Base-by-base conservation (phyloP, 2,329 filamentous ascomycete genomes). In the Hypoxylon sp. region DNA sequence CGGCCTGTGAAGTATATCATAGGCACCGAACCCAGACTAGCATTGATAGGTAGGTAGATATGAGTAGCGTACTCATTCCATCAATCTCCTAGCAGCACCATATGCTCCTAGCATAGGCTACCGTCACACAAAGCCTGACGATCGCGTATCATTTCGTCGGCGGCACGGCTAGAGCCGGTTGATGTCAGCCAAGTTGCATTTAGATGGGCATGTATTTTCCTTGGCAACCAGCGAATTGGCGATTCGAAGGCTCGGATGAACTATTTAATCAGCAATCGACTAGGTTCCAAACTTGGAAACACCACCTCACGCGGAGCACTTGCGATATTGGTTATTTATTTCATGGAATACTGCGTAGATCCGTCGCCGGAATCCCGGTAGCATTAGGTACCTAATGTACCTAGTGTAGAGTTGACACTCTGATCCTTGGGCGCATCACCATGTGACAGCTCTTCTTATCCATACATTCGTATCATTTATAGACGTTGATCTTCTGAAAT, bases 31-130 rank as follows among this genome's bases (percentile, higher is more conserved):
- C 17, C 25, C 30, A 35, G 40, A 48, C 46, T 48, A 17, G 42
- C 27, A 48, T 13, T 8, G 13, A 31, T 20, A 2, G 8, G 7
- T 30, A 33, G 13, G 20, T 20, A 2, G 8, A 20, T 30, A 33
- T 59, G n/a, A 37, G 31, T 6, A 17, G 40, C 40, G n/a, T 42
- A 25, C 40, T 46, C 25, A 79, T 72, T 46, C 73, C 60, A 8
- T 77, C 73, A n/a, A 78, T 71, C 53, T 78, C 75, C 44, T 71
- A 72, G 6, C 70, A 69, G 57, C 80, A 31, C 14, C 57, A n/a
- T 64, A 55, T 74, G 77, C 37, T 61, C 79, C 76, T 62, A 75
- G 68, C 60, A 70, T 2, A 66, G 53, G 4, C 66, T 77, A 35
- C 76, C 70, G 35, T 77, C 75, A 2, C 57, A 42, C 17, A 74